Evolutionary conservation across 1,284 basidiomycete species (phyloP).

Genomic region (Schizophyllum amplum): DNA sequence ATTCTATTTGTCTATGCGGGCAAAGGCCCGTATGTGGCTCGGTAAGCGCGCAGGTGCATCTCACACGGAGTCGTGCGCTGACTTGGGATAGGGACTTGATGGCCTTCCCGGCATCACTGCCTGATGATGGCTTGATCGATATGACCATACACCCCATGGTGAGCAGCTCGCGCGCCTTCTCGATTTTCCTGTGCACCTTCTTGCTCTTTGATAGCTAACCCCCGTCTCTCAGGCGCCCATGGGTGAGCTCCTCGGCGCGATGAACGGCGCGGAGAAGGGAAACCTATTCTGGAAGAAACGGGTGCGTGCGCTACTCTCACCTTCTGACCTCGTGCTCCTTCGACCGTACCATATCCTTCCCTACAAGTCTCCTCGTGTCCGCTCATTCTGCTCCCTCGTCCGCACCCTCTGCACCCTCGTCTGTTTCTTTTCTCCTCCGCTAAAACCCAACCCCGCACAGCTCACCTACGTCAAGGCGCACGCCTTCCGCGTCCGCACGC

Average conservation of each 20-base stretch:
- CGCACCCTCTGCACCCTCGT: too few relatives aligned
- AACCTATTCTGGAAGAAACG: slow-evolving; percentile 58
- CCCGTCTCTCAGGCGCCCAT: slow-evolving; percentile 43
- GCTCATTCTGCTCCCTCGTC: too few relatives aligned
- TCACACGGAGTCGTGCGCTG: neutral
- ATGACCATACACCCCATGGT: slow-evolving; percentile 65
- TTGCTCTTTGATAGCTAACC: too few relatives aligned
- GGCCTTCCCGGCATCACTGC: slow-evolving; percentile 79
- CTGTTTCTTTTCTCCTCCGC: slow-evolving; percentile 1
- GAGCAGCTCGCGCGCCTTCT: too few relatives aligned
- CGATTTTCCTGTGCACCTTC: too few relatives aligned
- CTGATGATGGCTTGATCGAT: slow-evolving; percentile 79
- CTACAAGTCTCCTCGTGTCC: too few relatives aligned
- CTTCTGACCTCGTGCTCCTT: too few relatives aligned
- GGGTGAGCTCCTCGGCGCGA: slow-evolving; percentile 45
- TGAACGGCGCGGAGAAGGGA: slow-evolving; percentile 67
- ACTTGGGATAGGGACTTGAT: slow-evolving; percentile 56
- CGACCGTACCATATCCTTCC: too few relatives aligned
- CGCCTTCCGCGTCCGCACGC: slow-evolving; percentile 69
- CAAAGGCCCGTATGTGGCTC: slow-evolving; percentile 63
- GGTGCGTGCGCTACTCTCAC: too few relatives aligned
- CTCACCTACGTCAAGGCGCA: slow-evolving; percentile 74
- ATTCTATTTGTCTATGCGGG: slow-evolving; percentile 68
- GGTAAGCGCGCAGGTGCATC: slow-evolving; percentile 40
- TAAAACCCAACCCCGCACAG: slow-evolving; percentile 26